phyloP scores from a whole-genome alignment of 352 stramenopile genomes.

The Phytophthora cryptogea region DNA sequence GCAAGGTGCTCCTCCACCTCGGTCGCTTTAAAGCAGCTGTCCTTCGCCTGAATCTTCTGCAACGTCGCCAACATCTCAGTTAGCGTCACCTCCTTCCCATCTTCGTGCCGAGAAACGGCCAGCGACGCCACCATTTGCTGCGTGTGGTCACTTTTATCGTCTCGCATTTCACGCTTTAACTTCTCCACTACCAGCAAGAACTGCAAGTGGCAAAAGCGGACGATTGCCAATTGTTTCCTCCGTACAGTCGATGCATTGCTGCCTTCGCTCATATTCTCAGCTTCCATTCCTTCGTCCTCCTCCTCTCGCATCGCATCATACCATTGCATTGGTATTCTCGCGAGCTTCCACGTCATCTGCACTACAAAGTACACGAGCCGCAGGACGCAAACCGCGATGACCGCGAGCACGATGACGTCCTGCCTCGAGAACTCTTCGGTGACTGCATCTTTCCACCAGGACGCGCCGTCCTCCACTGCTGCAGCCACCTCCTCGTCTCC shows the following conservation, averaged over 20 bases:
- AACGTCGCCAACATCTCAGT: conserved; percentile 41
- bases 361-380: conserved; percentile 34
- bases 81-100: conserved; percentile 34
- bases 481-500: conserved; percentile 5
- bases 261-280: conserved; percentile 3
- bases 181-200: conserved; percentile 52
- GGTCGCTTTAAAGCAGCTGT: conserved; percentile 30
- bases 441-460: conserved; percentile 44
- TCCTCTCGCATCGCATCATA: conserved; percentile 15
- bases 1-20: conserved; percentile 36
- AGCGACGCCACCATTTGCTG: conserved; percentile 46
- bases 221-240: conserved; percentile 30
- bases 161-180: conserved; percentile 47
- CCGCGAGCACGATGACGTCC: conserved; percentile 45
- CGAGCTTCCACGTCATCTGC: conserved; percentile 33
- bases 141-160: conserved; percentile 23
- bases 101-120: conserved; percentile 13
- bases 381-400: conserved; percentile 40
- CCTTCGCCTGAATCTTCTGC: conserved; percentile 39
- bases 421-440: conserved; percentile 47
- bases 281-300: conserved; percentile 4
- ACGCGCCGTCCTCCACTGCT: conserved; percentile 16
- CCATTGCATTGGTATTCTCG: conserved; percentile 32
- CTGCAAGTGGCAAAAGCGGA: conserved; percentile 50
- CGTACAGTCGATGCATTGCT: conserved; percentile 4